These are phyloP conservation scores for Sporothrix variecibatus DNA, from an alignment of 2,329 filamentous ascomycete genomes.

Conservation along the genomic window DNA sequence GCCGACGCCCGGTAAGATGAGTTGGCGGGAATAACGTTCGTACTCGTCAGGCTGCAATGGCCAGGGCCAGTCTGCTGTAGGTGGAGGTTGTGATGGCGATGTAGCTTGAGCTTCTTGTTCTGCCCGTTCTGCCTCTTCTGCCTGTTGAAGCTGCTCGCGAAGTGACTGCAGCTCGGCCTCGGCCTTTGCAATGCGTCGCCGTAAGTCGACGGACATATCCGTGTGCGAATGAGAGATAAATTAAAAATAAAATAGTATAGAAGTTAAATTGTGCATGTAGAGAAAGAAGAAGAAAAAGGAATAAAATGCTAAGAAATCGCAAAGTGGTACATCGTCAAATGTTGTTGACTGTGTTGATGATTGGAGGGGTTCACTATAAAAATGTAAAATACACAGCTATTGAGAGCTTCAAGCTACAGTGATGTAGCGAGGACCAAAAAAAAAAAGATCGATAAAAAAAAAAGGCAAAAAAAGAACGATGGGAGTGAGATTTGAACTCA, in stretches of 20 bases:
- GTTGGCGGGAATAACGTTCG: conserved; percentile 82
- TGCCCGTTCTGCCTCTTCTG: conserved; percentile 38
- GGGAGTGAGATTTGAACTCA: conserved; percentile 32
- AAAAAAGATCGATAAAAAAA: conserved; percentile 1
- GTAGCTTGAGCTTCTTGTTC: neutral
- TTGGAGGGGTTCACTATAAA: neutral
- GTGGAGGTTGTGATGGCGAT: too few relatives aligned
- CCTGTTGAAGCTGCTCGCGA: conserved; percentile 47
- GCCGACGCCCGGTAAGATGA: conserved; percentile 83
- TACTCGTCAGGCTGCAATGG: conserved; percentile 75
- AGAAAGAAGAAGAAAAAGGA: neutral
- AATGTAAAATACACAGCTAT: neutral
- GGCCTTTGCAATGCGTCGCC: conserved; percentile 48
- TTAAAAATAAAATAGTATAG: neutral
- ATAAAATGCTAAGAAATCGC: neutral
- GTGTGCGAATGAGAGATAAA: neutral
- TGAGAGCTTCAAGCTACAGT: neutral
- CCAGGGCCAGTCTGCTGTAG: conserved; percentile 55
- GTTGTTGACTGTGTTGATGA: neutral
- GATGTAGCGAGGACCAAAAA: neutral
- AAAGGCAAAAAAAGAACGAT: conserved; percentile 25
- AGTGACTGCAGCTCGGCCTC: conserved; percentile 53
- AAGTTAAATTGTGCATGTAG: neutral
- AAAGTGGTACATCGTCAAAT: neutral
- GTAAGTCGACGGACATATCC: conserved; percentile 40